A percentile compares a stretch with the other conserved stretches of the same genome.
phyloP scores from a whole-genome alignment of 2,329 filamentous ascomycete species.

The Chaetomium strumarium region DNA sequence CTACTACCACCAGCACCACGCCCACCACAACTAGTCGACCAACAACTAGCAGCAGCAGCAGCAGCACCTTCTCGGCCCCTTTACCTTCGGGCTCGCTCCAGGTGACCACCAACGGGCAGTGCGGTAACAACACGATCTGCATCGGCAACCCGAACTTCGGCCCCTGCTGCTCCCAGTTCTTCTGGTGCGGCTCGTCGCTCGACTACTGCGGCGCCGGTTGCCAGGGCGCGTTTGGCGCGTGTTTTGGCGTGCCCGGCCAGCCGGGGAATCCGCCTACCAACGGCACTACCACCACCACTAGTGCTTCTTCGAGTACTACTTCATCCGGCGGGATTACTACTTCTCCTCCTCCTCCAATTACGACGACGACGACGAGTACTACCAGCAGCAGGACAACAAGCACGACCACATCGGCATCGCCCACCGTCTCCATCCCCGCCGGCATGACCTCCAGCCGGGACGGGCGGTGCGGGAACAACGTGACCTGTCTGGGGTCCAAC shows the following conservation, averaged over 20 bases:
- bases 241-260: constrained; percentile 17
- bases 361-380: constrained; percentile 1
- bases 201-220: constrained; percentile 26
- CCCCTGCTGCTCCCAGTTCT: constrained; percentile 27
- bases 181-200: constrained; percentile 24
- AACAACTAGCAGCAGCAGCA: background rate
- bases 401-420: constrained; percentile 8
- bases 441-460: constrained; percentile 23
- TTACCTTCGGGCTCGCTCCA: constrained; percentile 12
- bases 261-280: constrained; percentile 8
- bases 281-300: constrained; percentile 8
- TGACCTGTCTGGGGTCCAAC: constrained; percentile 22
- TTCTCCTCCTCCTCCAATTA: background rate
- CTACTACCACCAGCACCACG: constrained; percentile 5
- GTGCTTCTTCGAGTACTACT: too few species aligned
- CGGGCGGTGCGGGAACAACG: constrained; percentile 23
- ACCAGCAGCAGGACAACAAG: constrained; percentile 8
- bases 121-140: constrained; percentile 27
- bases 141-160: constrained; percentile 23
- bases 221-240: constrained; percentile 22
- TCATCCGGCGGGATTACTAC: background rate
- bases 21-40: constrained; percentile 4
- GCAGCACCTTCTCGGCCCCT: background rate
- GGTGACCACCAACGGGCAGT: constrained; percentile 24
- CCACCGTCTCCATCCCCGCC: constrained; percentile 17